These are phyloP conservation scores for Colletotrichum endophyticum DNA, from an alignment of 2,329 filamentous ascomycete genomes.

Conservation along the genomic window DNA sequence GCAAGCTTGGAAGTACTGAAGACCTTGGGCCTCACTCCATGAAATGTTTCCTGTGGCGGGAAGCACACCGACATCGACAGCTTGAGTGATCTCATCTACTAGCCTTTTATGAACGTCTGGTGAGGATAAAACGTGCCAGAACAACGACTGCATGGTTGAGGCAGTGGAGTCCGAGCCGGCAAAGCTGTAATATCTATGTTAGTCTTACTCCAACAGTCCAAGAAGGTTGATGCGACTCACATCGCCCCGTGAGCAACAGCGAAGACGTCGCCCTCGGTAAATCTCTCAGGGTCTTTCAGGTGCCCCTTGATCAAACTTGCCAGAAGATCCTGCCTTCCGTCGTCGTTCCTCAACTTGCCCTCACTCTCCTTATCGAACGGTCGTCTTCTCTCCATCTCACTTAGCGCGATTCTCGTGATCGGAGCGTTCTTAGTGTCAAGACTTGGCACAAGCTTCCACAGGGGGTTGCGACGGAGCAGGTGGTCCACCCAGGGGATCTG, in stretches of 20 bases:
- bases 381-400: constrained; percentile 51
- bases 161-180: constrained; percentile 67
- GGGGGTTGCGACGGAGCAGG: constrained; percentile 53
- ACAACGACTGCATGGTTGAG: constrained; percentile 63
- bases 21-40: constrained; percentile 51
- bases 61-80: constrained; percentile 38
- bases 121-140: constrained; percentile 53
- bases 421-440: constrained; percentile 49
- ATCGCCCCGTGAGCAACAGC: constrained; percentile 62
- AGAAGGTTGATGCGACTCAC: constrained; percentile 35
- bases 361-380: constrained; percentile 52
- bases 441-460: constrained; percentile 41
- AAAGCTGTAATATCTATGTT: constrained; percentile 41
- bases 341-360: constrained; percentile 40
- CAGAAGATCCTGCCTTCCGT: constrained; percentile 55
- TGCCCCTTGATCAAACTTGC: constrained; percentile 57
- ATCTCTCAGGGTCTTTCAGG: constrained; percentile 51
- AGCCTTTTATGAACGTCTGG: constrained; percentile 44
- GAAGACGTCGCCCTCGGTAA: constrained; percentile 59
- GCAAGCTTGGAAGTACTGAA: constrained; percentile 62
- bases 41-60: constrained; percentile 46
- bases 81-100: constrained; percentile 47
- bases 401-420: constrained; percentile 56
- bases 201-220: not conserved
- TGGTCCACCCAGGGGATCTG: constrained; percentile 55